Base-by-base conservation (phyloP, 2,329 filamentous ascomycete genomes). In the Beauveria rudraprayagi region DNA sequence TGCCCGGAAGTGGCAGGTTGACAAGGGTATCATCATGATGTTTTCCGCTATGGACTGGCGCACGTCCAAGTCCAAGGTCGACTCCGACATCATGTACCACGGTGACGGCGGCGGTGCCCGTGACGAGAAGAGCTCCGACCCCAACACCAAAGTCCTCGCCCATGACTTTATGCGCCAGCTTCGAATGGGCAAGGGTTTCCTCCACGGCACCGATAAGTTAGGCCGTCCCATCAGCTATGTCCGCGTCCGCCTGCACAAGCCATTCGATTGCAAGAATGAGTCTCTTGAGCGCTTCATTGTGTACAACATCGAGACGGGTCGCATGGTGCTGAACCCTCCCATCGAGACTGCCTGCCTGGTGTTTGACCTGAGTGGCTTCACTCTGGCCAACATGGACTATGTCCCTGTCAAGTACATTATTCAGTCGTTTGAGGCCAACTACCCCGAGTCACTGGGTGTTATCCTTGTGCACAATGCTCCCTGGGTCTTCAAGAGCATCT, bases 391-490 rank as follows among this genome's bases (percentile, higher is more conserved):
- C 73, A 90, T 91, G 80, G 88, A 91, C 72, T 91, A 90, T 70
- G 80, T 84, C 0, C 87, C 88, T 0, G 85, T 91, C 56, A 91
- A 89, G 66, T 91, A 90, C 75, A 88, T 91, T 77, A 89, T 91
- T 73, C 88, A 90, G 66, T 88, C 87, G 68, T 89, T 91, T 67
- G 88, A 91, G 74, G 87, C 88, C 54, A 89, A 90, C 68, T 91
- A 91, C 67, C 88, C 88, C 1, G 88, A 91, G 70, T 88, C 84
- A 0, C 77, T 91, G 2, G 88, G 87, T 43, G 76, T 81, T 1
- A 85, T 91, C 4, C 81, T 90, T 47, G 85, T 91, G 51, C 89
- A 91, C 76, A 90, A 90, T 70, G 83, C 88, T 0, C 88, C 88
- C 3, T 91, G 87, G 83, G 77, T 91, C 52, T 91, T 91, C 75